Base-by-base conservation (phyloP, 257 asterid species). In the Cynanchum wilfordii region DNA sequence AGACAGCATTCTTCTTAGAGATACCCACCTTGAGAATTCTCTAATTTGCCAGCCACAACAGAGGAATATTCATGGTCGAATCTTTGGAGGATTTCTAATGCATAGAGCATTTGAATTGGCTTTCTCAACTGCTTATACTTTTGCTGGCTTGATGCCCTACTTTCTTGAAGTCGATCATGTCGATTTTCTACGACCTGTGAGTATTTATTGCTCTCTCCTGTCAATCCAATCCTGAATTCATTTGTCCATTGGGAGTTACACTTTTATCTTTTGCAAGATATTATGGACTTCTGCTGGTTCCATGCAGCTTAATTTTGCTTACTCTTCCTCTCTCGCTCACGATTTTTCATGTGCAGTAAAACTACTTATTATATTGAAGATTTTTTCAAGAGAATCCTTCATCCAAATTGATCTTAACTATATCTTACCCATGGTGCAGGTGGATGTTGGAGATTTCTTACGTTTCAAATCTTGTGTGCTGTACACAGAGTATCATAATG, bases 31-130 rank as follows among this genome's bases (percentile, higher is more conserved):
- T 13, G 97, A 94, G 82, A 89, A 91, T 85, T 91, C 97, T 69
- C 82, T 94, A 65, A 91, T 94, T 73, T 94, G 99, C 75, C 99
- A 94, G 87, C 99, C 99, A 15, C 99, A 94, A 82, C 97, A 94
- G 78, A 86, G 99, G 81, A 94, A 94, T 82, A 88, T 94, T 66
- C 98, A 94, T 64, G 99, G 97, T 68, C 93, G 98, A 66, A 94
- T 94, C 75, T 94, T 94, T 75, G 99, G 99, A 75, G 99, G 97
- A 17, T 94, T 94, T 79, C 80, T 94, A 77, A 89, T 94, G 97
- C 97, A 83, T 73, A 81, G 97, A 64, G 98, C 98, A 45, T 94
- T 94, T 68, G 99, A 94, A 66, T 75, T 89, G 51, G 99, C 98
- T 45, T 89, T 89, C 73, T 87, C 98, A 73, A 94, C 99, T 1